Conservation (phyloP, 163 green algal species). For the Chlamydomonas reinhardtii region DNA sequence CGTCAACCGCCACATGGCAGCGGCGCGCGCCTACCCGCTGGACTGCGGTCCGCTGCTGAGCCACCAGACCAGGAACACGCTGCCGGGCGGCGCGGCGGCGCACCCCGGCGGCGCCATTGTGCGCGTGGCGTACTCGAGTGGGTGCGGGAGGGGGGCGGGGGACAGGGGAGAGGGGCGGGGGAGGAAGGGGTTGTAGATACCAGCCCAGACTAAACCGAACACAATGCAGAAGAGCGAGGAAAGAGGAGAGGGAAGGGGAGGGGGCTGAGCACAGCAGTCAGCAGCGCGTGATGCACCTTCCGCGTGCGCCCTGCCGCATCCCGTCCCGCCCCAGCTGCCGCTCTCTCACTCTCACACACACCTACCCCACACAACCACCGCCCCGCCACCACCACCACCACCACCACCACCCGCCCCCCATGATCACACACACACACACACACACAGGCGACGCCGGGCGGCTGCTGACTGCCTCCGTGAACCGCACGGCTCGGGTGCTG, state of each 20-base stretch:
- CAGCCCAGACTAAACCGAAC: no score
- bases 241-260: no score
- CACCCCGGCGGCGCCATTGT: conserved; percentile 54
- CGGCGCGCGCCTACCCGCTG: conserved; percentile 54
- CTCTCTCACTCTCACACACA: no score
- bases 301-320: no score
- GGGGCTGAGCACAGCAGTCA: no score
- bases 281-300: no score
- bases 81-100: conserved; percentile 44
- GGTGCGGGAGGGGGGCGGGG: background rate
- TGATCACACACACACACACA: no score
- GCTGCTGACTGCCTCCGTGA: conserved; percentile 61
- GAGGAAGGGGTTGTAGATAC: no score
- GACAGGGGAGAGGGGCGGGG: background rate
- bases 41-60: conserved; percentile 30
- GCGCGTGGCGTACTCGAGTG: conserved; percentile 56
- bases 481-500: conserved; percentile 66
- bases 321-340: no score
- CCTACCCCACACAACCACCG: no score
- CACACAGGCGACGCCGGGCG: conserved; percentile 59
- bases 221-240: no score
- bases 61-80: conserved; percentile 40
- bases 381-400: background rate
- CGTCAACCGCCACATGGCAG: conserved; percentile 33
- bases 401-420: background rate